Percentiles rank a stretch among this genome's conserved stretches.
Evolutionary conservation across 2,329 filamentous ascomycete genomes (phyloP).

Genomic region (Leptodontidium sp.): DNA sequence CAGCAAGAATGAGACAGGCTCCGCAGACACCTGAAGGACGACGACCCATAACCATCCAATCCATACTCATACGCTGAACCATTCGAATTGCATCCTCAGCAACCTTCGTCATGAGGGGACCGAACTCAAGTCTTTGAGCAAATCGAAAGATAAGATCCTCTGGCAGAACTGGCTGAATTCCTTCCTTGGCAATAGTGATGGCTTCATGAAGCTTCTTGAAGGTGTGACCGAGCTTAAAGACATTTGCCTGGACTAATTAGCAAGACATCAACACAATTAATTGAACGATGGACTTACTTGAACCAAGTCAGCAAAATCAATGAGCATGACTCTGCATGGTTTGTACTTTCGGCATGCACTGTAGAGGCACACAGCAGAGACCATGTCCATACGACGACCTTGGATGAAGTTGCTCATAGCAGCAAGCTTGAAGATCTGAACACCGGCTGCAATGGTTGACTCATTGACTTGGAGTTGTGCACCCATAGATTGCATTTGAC

Average conservation of each 20-base stretch:
- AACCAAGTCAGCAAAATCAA: slow-evolving; percentile 91
- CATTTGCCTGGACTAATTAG: slow-evolving; percentile 70
- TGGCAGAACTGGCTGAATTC: slow-evolving; percentile 75
- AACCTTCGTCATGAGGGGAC: slow-evolving; percentile 80
- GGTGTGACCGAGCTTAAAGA: slow-evolving; percentile 88
- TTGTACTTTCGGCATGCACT: slow-evolving; percentile 82
- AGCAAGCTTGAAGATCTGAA: slow-evolving; percentile 79
- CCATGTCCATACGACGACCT: slow-evolving; percentile 83
- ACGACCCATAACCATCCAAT: slow-evolving; percentile 97
- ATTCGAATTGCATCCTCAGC: slow-evolving; percentile 88
- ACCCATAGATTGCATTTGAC: slow-evolving; percentile 69
- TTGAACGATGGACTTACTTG: slow-evolving; percentile 49
- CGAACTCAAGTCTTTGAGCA: slow-evolving; percentile 91
- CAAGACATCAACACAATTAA: slow-evolving; percentile 19
- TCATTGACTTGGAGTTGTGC: slow-evolving; percentile 67
- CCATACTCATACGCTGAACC: slow-evolving; percentile 90
- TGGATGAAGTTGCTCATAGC: slow-evolving; percentile 81
- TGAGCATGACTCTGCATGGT: slow-evolving; percentile 88
- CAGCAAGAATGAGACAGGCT: slow-evolving; percentile 91
- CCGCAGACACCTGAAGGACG: slow-evolving; percentile 94
- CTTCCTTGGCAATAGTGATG: slow-evolving; percentile 73
- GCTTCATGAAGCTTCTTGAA: slow-evolving; percentile 85
- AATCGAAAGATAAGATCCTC: slow-evolving; percentile 94
- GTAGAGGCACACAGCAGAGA: slow-evolving; percentile 91
- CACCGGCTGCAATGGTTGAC: slow-evolving; percentile 68